Evolutionary conservation across 768 basidiomycete genomes (phyloP).

Genomic region (Pisolithus orientalis): DNA sequence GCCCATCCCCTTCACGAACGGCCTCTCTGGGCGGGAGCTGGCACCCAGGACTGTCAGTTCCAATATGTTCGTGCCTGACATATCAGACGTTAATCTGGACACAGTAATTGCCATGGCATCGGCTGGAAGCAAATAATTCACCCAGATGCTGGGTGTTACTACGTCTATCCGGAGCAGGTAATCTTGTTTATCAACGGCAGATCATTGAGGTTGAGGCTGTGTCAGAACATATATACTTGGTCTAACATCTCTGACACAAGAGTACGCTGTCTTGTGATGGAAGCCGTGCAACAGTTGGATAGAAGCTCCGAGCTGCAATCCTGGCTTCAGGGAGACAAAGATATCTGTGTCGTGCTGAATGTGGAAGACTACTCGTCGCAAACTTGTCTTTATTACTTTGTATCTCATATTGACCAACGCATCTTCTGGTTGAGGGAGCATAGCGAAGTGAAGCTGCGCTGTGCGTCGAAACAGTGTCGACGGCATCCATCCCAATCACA

Average conservation of each 20-base stretch:
- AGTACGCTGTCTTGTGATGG: not conserved
- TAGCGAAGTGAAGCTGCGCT: constrained; percentile 13
- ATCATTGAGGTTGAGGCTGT: not conserved
- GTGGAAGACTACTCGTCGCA: not conserved
- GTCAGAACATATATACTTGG: not conserved
- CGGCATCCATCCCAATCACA: constrained; percentile 7
- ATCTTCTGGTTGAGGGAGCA: constrained; percentile 25
- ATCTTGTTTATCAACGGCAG: not conserved
- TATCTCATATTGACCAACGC: constrained; percentile 21
- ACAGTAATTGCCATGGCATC: constrained; percentile 4
- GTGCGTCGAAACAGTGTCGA: constrained; percentile 16
- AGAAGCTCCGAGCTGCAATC: not conserved
- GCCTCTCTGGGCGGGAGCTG: not conserved
- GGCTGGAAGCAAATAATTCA: constrained; percentile 27
- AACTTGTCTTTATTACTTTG: constrained; percentile 20
- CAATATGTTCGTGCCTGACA: not conserved
- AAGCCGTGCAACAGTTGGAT: not conserved
- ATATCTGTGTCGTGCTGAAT: constrained; percentile 15
- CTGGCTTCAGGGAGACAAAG: constrained; percentile 4
- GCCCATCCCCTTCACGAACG: not conserved
- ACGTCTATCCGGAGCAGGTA: constrained; percentile 28
- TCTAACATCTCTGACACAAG: not conserved
- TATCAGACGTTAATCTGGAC: not conserved
- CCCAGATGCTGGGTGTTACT: constrained; percentile 29
- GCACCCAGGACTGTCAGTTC: not conserved